Conservation (phyloP, 805 yeast species). For the Candida easanensis region DNA sequence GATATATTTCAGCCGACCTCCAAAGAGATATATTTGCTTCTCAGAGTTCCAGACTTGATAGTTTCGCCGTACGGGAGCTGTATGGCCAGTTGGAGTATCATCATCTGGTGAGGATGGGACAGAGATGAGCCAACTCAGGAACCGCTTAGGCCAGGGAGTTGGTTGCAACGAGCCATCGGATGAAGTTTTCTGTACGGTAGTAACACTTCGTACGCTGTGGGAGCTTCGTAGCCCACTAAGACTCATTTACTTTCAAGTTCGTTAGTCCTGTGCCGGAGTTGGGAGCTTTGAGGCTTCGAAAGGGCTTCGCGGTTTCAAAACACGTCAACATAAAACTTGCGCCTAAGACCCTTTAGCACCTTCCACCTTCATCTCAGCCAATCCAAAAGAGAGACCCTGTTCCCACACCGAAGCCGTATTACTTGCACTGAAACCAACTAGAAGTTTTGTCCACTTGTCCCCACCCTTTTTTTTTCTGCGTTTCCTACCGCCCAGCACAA, state of each 20-base stretch:
- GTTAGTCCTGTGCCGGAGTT: no score
- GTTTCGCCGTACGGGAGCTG: conserved; percentile 26
- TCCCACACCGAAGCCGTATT: no score
- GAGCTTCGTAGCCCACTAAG: not conserved
- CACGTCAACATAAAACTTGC: no score
- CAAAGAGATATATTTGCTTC: conserved; percentile 51
- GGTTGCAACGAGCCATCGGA: not conserved
- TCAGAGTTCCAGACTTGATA: conserved; percentile 42
- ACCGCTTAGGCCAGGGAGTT: conserved; percentile 6
- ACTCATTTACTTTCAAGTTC: not conserved
- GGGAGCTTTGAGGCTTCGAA: no score
- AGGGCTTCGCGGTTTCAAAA: no score
- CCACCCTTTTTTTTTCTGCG: no score
- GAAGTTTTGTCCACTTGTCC: no score
- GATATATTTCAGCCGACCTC: conserved; percentile 58
- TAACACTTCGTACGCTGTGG: not conserved
- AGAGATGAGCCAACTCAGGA: conserved; percentile 25
- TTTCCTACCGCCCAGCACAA: not conserved
- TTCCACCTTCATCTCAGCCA: no score
- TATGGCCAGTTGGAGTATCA: not conserved
- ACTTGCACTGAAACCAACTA: no score
- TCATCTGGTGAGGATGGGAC: conserved; percentile 9
- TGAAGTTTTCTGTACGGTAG: no score
- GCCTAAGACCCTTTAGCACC: no score
- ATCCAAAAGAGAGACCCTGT: no score